phyloP scores from a whole-genome alignment of 306 rosid species.

The Glycine soja region DNA sequence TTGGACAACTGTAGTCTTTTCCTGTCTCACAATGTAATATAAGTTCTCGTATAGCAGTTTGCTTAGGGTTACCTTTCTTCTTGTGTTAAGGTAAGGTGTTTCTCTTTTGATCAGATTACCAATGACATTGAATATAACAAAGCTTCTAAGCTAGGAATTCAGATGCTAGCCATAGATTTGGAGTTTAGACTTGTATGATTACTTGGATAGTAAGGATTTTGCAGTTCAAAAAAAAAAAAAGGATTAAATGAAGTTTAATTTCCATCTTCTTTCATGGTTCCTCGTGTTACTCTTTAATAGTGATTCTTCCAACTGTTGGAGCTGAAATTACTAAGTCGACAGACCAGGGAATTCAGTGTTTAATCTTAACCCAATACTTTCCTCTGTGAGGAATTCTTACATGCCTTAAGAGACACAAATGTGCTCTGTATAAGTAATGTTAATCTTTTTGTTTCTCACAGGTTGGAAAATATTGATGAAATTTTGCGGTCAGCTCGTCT shows the following conservation, averaged over 20 bases:
- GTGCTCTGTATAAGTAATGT: constrained; percentile 27
- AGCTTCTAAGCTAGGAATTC: constrained; percentile 3
- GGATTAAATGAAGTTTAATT: constrained; percentile 9
- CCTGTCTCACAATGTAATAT: background rate
- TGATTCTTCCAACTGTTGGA: constrained; percentile 30
- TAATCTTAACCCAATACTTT: background rate
- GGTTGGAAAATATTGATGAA: constrained; percentile 87
- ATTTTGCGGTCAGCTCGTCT: constrained; percentile 83
- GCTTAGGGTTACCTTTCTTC: constrained; percentile 1
- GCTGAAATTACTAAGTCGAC: constrained; percentile 27
- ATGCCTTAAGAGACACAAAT: constrained; percentile 6
- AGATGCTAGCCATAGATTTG: constrained; percentile 36
- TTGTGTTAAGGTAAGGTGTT: background rate
- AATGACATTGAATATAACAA: constrained; percentile 3
- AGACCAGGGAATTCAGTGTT: background rate
- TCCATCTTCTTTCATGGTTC: background rate
- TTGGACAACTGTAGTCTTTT: constrained; percentile 15
- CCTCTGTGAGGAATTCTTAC: constrained; percentile 17
- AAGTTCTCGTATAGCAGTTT: background rate
- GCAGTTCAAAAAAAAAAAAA: no score
- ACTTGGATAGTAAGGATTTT: background rate
- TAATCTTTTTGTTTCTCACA: constrained; percentile 47
- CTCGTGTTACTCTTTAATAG: background rate
- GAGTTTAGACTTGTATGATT: constrained; percentile 14
- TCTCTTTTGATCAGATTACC: constrained; percentile 12